Conservation (phyloP, 495 filamentous ascomycete genomes). For the Aspergillus saccharolyticus region DNA sequence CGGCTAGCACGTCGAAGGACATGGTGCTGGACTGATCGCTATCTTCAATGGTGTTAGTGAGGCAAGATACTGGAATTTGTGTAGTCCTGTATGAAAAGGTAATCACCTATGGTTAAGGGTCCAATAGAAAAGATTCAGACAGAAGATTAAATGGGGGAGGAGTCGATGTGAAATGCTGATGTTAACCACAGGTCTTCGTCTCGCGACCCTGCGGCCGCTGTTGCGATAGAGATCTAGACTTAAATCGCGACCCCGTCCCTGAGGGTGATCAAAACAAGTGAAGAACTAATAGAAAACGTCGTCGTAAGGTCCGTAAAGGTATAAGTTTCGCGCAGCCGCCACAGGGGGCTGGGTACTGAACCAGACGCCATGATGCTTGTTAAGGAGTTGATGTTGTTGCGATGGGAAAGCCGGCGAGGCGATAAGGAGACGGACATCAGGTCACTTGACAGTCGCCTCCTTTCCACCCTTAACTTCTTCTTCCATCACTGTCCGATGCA, state of each 20-base stretch:
- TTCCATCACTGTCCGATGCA: neutral
- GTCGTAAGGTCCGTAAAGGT: conserved; percentile 20
- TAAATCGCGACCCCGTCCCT: conserved; percentile 65
- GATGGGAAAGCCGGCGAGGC: neutral
- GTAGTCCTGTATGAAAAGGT: neutral
- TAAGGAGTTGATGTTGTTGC: conserved; percentile 12
- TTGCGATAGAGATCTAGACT: conserved; percentile 14
- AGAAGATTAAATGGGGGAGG: neutral
- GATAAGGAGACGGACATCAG: neutral
- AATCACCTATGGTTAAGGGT: neutral
- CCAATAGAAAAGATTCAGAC: neutral
- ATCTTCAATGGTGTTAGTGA: conserved; percentile 4
- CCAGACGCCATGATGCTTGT: conserved; percentile 24
- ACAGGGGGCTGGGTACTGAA: conserved; percentile 28
- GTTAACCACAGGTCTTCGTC: conserved; percentile 16
- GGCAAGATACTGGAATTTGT: neutral
- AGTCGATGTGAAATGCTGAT: conserved; percentile 2
- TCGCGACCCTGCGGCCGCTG: conserved; percentile 23
- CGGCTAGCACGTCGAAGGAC: conserved; percentile 49
- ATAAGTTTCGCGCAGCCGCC: conserved; percentile 22
- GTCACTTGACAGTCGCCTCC: neutral
- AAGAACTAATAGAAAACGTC: conserved; percentile 21
- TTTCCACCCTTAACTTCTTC: neutral
- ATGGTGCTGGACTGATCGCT: conserved; percentile 26
- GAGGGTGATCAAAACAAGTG: conserved; percentile 58